Base-by-base conservation (phyloP, 345 rosid genomes). In the Litchi chinensis region DNA sequence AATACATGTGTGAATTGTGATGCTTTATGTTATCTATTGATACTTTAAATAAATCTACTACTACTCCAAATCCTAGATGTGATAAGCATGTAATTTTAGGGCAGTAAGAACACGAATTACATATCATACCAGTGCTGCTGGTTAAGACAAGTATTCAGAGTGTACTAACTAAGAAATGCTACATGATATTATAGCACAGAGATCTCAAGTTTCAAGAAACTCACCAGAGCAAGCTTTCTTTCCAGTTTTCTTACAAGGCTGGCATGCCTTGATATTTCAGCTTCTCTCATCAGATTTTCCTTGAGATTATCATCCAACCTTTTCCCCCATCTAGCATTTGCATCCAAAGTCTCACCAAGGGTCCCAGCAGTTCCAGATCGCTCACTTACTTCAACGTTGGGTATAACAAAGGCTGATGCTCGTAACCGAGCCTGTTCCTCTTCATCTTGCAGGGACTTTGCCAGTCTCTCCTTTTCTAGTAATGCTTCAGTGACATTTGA, bases 331-430 rank as follows among this genome's bases (percentile, higher is more conserved):
- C 84, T 90, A 75, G 89, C 82, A 83, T 89, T 80, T 65, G 98
- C 99, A 89, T 93, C 88, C 80, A 95, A 79, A 81, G 97, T 93
- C 83, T 95, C 99, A 71, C 83, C 85, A 78, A 95, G 98, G 79
- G 93, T 93, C 65, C 98, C 99, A 5, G 99, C 85, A 83, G 82
- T 86, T 77, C 88, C 84, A 73, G 84, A 79, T 71, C 86, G 86
- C 66, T 88, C 81, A 71, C 71, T 44, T 69, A 21, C 82, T 69
- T 89, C 85, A 43, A 54, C 69, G 65, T 77, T 82, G 56, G 89
- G 88, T 52, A 70, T 63, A 86, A 89, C 79, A 59, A 91, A 82
- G 78, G 90, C 91, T 10, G 91, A 88, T 0, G 96, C 95, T 83
- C 90, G 92, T 82, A 90, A 80, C 79, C 91, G 88, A 71, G 96